Evolutionary conservation across 1,284 basidiomycete genomes (phyloP), one percentile per base, ranked within the genome.

Genomic region (Gomphus bonarii): DNA sequence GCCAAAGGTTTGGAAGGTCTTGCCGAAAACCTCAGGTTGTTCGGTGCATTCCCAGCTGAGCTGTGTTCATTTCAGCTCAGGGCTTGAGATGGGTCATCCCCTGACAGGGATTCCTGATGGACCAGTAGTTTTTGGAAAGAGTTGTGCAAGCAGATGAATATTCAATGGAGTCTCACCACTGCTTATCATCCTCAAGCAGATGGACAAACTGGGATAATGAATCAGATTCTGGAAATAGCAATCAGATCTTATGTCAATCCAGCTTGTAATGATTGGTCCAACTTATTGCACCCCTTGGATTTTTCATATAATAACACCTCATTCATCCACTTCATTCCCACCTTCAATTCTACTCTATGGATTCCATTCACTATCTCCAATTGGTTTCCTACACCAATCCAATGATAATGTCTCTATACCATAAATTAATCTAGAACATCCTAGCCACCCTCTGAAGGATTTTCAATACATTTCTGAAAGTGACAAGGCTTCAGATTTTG

Each of bases 111-210:
- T n/a, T n/a, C n/a, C n/a, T n/a, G n/a, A n/a, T n/a, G n/a, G n/a
- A n/a, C n/a, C n/a, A n/a, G n/a, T n/a, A n/a, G n/a, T n/a, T n/a
- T n/a, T n/a, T n/a, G n/a, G n/a, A n/a, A n/a, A n/a, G n/a, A n/a
- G n/a, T n/a, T n/a, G n/a, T n/a, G n/a, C n/a, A n/a, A n/a, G n/a
- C n/a, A n/a, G n/a, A n/a, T n/a, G n/a, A n/a, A n/a, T n/a, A 38
- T 62, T 7, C 46, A 64, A 16, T 61, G 65, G 48, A 33, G 59
- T 1, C 57, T 71, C 2, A 67, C 69, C 3, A 67, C 69, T 0
- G 59, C 66, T 1, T 62, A 63, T 51, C 69, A 70, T 55, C 69
- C 68, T 0, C 64, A 71, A 56, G 62, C 65, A 1, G 66, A 72
- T 59, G 70, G 70, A 2, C 69, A 72, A n/a, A n/a, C n/a, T 25